A percentile compares a stretch with the other conserved stretches of the same genome.
Conservation (phyloP, 139 green algal genomes). For the Chlorella sp. region DNA sequence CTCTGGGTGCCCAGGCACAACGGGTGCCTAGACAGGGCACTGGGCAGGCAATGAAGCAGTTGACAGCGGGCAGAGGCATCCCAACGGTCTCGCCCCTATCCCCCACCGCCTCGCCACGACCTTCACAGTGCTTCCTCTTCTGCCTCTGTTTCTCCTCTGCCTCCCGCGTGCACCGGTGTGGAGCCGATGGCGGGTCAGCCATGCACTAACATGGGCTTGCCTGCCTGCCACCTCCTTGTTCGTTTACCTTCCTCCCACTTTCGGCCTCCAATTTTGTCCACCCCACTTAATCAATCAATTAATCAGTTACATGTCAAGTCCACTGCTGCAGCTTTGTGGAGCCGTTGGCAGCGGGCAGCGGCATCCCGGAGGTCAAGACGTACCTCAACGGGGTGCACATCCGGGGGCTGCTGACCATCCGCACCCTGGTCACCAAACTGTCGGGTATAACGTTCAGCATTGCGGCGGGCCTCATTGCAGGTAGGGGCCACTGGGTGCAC, state of each 20-base stretch:
- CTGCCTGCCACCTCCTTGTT: too few species aligned
- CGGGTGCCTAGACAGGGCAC: too few species aligned
- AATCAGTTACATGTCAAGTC: too few species aligned
- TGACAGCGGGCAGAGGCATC: conserved; percentile 76
- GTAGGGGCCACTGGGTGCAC: background rate
- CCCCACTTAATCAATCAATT: too few species aligned
- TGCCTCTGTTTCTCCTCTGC: too few species aligned
- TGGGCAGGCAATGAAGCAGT: too few species aligned
- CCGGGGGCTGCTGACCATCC: conserved; percentile 64
- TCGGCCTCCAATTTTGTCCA: too few species aligned
- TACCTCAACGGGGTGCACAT: conserved; percentile 86
- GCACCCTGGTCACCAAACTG: conserved; percentile 81
- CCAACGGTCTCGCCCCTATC: conserved; percentile 13
- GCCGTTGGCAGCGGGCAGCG: conserved; percentile 72
- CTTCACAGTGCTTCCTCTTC: too few species aligned
- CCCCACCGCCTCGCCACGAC: background rate
- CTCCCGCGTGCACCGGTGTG: too few species aligned
- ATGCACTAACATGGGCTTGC: too few species aligned
- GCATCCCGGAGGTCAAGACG: conserved; percentile 82
- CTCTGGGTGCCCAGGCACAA: background rate
- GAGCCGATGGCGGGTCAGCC: too few species aligned
- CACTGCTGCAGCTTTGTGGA: conserved; percentile 53
- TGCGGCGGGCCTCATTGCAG: conserved; percentile 70
- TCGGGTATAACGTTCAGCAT: conserved; percentile 77
- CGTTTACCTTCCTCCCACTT: too few species aligned